Evolutionary conservation across 345 rosid genomes (phyloP), one percentile per base, ranked within the genome.

Genomic region (Salix koriyanagi): DNA sequence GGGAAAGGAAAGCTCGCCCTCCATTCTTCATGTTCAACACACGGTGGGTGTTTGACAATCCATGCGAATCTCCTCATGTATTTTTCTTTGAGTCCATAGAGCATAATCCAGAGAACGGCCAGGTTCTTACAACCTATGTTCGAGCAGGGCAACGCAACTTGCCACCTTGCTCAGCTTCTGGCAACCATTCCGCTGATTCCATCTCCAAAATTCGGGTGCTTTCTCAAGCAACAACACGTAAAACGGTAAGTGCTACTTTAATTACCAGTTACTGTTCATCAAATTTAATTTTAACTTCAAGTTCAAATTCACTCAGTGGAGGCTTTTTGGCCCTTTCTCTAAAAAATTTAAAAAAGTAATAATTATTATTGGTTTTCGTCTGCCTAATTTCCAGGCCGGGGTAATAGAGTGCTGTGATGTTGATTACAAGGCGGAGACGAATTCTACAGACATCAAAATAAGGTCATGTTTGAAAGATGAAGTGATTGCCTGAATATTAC

Each of bases 381-480:
- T 58, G 1, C 52, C 15, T 4, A 4, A 67, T 23, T 65, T 56
- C 15, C 89, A 91, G 94, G 91, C 70, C n/a, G 87, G 86, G 74
- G 82, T 80, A 61, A 76, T 83, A 19, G 93, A 90, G 81, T 92
- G 94, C 73, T 88, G 92, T 28, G 90, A 92, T 65, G 88, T 90
- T 14, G 66, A 78, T 52, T 65, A 75, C 46, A 56, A 21, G 67
- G 69, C 16, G 7, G 83, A 72, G 44, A 65, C 32, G 2, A 81
- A 80, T 14, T 56, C 73, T 71, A 67, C 87, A 48, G 72, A 83
- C 28, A 82, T 92, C 83, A 86, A 76, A 75, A 73, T 92, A 65
- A 84, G 97, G 67, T 76, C 86, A 18, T 89, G 97, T 69, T 65
- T 44, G 23, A 72, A 69, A 26, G 88, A 81, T 76, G 97, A 90